Conservation (phyloP, 495 filamentous ascomycete genomes). For the Xylaria nigripes region DNA sequence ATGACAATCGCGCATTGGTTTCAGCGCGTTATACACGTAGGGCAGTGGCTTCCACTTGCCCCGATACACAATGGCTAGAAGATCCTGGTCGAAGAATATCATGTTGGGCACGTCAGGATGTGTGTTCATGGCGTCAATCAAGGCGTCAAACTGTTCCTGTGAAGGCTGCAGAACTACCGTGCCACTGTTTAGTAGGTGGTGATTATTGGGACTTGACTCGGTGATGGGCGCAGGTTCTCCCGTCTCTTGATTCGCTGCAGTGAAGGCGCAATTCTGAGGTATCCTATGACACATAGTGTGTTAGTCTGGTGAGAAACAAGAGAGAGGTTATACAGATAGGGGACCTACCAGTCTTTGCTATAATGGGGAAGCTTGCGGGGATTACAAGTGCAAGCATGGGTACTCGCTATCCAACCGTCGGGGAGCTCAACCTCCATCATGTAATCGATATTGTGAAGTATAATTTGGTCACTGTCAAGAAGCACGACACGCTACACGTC, state of each 20-base stretch:
- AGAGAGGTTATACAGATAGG: neutral
- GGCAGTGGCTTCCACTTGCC: conserved; percentile 32
- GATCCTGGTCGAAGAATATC: conserved; percentile 36
- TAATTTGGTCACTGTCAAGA: conserved; percentile 33
- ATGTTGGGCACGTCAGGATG: conserved; percentile 34
- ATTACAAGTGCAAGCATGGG: conserved; percentile 34
- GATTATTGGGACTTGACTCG: conserved; percentile 23
- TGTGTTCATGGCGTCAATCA: conserved; percentile 35
- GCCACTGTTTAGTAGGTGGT: conserved; percentile 35
- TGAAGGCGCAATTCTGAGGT: conserved; percentile 33
- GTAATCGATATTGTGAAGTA: conserved; percentile 34
- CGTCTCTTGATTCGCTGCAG: conserved; percentile 28
- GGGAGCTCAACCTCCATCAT: conserved; percentile 33
- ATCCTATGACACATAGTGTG: conserved; percentile 12
- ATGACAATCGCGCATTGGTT: conserved; percentile 33
- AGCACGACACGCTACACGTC: conserved; percentile 30
- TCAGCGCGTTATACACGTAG: conserved; percentile 33
- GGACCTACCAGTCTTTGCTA: conserved; percentile 25
- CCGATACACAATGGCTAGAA: conserved; percentile 32
- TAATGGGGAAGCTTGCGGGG: conserved; percentile 32
- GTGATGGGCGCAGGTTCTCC: conserved; percentile 29
- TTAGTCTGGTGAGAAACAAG: neutral
- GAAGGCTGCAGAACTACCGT: conserved; percentile 32
- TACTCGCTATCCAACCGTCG: conserved; percentile 28
- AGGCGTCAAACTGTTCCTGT: conserved; percentile 23